phyloP scores from a whole-genome alignment of 2,329 filamentous ascomycete species.

The Pestalotiopsis sp. region DNA sequence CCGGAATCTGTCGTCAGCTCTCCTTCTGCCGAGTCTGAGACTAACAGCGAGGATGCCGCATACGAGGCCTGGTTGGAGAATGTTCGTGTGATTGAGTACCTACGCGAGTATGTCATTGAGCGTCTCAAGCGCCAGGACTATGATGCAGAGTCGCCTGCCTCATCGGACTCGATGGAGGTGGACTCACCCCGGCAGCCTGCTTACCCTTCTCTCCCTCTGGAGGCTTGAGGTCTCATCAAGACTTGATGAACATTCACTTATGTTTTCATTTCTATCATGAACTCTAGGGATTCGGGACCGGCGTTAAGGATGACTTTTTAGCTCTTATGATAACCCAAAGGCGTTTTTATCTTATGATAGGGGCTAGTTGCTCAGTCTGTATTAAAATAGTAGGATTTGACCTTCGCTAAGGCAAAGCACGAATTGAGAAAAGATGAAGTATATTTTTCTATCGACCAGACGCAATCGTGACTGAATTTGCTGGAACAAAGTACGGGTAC shows the following conservation, averaged over 20 bases:
- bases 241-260: not conserved
- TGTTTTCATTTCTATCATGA: not conserved
- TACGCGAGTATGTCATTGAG: conserved; percentile 59
- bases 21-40: conserved; percentile 58
- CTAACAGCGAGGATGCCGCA: conserved; percentile 54
- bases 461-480: no score
- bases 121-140: conserved; percentile 62
- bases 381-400: not conserved
- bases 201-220: conserved; percentile 35
- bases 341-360: not conserved
- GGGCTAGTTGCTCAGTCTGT: not conserved
- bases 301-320: not conserved
- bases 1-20: conserved; percentile 51
- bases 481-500: no score
- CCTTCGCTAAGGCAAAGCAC: no score
- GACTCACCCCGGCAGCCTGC: conserved; percentile 35
- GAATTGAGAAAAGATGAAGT: no score
- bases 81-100: conserved; percentile 64
- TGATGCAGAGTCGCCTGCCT: conserved; percentile 35
- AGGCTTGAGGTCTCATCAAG: not conserved
- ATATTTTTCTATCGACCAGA: no score
- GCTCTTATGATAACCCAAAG: not conserved
- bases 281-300: not conserved
- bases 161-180: conserved; percentile 35
- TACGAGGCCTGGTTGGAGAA: conserved; percentile 70